phyloP scores from a whole-genome alignment of 768 basidiomycete species.

The Xerocomellus chrysenteron region DNA sequence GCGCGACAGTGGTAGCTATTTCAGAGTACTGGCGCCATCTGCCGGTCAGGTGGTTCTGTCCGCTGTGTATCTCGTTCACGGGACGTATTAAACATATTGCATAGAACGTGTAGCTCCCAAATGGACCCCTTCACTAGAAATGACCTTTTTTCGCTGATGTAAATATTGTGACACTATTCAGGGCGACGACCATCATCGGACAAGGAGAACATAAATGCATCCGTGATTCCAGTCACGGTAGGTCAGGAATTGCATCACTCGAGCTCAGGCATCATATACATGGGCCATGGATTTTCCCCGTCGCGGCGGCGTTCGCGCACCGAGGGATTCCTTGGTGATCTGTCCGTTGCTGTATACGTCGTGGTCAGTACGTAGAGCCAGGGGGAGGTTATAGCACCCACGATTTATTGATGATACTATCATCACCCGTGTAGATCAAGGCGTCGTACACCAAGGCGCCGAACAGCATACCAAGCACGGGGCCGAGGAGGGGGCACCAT shows the following conservation, averaged over 20 bases:
- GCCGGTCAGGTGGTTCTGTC: slow-evolving; percentile 7
- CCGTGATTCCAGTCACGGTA: not conserved
- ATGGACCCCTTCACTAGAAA: not conserved
- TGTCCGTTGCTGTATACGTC: not conserved
- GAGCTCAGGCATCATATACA: not conserved
- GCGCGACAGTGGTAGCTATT: slow-evolving; percentile 50
- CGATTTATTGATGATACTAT: slow-evolving; percentile 51
- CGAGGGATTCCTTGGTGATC: not conserved
- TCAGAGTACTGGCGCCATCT: not conserved
- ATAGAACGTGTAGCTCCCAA: slow-evolving; percentile 2
- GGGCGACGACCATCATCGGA: not conserved
- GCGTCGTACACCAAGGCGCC: slow-evolving; percentile 56
- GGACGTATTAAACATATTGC: not conserved
- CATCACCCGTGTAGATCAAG: slow-evolving; percentile 51
- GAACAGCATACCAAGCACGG: slow-evolving; percentile 53
- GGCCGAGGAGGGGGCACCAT: slow-evolving; percentile 59
- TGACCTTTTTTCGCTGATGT: not conserved
- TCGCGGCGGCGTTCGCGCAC: not conserved
- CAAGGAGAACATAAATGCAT: not conserved
- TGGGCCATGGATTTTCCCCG: not conserved
- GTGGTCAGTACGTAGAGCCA: not conserved
- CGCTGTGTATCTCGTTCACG: not conserved
- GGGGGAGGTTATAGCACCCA: slow-evolving; percentile 16
- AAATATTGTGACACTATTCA: not conserved
- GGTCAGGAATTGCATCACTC: not conserved